Conservation (phyloP, 495 filamentous ascomycete species). For the Penicillium canescens region DNA sequence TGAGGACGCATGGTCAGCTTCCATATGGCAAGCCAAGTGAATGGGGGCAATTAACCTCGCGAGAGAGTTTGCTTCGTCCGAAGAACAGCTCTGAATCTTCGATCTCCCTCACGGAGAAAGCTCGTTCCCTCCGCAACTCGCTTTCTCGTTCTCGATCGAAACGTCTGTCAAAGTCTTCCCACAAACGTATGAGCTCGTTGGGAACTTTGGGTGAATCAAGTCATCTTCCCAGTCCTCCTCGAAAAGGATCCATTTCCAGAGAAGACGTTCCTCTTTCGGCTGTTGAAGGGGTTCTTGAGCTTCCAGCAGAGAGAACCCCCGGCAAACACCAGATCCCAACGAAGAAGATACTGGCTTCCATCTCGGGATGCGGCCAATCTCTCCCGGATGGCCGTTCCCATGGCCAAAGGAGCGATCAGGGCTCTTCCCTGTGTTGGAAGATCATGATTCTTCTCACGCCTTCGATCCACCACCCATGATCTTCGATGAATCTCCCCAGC, state of each 20-base stretch:
- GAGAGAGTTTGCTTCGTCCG: slow-evolving; percentile 33
- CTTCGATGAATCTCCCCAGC: slow-evolving; percentile 25
- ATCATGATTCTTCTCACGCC: slow-evolving; percentile 7
- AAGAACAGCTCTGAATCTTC: slow-evolving; percentile 26
- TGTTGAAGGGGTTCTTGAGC: slow-evolving; percentile 40
- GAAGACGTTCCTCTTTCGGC: slow-evolving; percentile 40
- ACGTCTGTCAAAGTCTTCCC: slow-evolving; percentile 22
- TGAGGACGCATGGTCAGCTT: slow-evolving; percentile 39
- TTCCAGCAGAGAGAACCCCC: slow-evolving; percentile 41
- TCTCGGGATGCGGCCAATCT: slow-evolving; percentile 35
- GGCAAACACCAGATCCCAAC: slow-evolving; percentile 42
- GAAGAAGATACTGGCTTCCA: slow-evolving; percentile 23
- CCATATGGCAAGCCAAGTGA: slow-evolving; percentile 41
- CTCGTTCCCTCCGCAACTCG: slow-evolving; percentile 32
- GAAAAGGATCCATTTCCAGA: slow-evolving; percentile 17
- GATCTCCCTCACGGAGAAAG: slow-evolving; percentile 27
- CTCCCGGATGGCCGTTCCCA: slow-evolving; percentile 32
- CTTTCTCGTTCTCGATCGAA: slow-evolving; percentile 32
- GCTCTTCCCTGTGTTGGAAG: slow-evolving; percentile 30
- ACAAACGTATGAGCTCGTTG: slow-evolving; percentile 31
- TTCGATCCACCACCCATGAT: slow-evolving; percentile 18
- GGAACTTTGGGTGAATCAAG: slow-evolving; percentile 29
- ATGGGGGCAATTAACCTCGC: slow-evolving; percentile 46
- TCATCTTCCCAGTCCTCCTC: slow-evolving; percentile 12
- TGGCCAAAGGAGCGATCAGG: slow-evolving; percentile 23